Base-by-base conservation (phyloP, 768 basidiomycete species). In the Podaxis carcinomalis region DNA sequence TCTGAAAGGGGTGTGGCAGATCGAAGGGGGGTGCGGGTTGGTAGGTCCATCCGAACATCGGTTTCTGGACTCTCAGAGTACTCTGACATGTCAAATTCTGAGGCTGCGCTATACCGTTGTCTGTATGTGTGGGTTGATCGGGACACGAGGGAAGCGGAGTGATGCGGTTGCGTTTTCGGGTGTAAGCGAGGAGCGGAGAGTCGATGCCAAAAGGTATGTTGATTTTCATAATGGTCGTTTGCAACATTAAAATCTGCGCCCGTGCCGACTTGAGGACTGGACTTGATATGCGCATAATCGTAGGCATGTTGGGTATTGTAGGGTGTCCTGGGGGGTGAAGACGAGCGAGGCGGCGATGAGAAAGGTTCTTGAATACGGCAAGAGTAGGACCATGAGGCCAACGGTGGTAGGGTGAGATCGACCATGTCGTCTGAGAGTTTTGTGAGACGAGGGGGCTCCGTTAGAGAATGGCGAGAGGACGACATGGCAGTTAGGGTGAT, bases 401-500 rank as follows among this genome's bases (percentile, higher is more conserved):
- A 9, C n/a, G 66, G 63, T 51, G 64, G 70, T 0, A 62, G 54
- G 14, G 56, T 51, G 2, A 54, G 49, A 61, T 71, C 67, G 46
- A 68, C 64, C 21, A 56, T 39, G 3, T 65, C 53, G 35, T 71
- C 65, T 67, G 68, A 44, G 65, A 59, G 64, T 59, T 62, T 28
- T 63, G 63, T 47, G 63, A 62, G 55, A 68, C 67, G 53, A 69
- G 63, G 39, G 67, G 64, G 63, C 21, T 42, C 50, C 11, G 51
- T 39, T 28, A 68, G 68, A 46, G 74, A 66, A 60, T 70, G 71
- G 46, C 68, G 69, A 53, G 51, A 62, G 66, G 70, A 65, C 64
- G 74, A 77, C 78, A 79, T 80, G 78, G 70, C 62, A 56, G 78
- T 79, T 73, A 65, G 65, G 72, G 71, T 74, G 78, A 80, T 79